Percentiles rank a stretch among this genome's conserved stretches.
phyloP scores from a whole-genome alignment of 495 filamentous ascomycete species.

The Penicillium macrosclerotiorum region DNA sequence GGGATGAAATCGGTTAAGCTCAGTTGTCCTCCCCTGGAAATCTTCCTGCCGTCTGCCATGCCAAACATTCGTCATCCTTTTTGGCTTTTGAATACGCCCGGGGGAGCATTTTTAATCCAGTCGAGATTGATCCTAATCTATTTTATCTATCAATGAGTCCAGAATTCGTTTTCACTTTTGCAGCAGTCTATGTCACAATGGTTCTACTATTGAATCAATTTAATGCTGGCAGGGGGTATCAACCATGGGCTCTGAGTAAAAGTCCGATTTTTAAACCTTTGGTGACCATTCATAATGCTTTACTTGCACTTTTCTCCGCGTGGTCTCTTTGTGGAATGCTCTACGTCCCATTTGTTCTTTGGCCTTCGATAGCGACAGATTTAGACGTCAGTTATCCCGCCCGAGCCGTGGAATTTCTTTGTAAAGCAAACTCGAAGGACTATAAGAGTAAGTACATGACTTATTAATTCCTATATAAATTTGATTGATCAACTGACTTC shows the following conservation, averaged over 20 bases:
- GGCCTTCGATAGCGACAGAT: not conserved
- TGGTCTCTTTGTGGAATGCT: slow-evolving; percentile 10
- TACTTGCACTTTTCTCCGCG: slow-evolving; percentile 12
- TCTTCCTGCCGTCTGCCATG: slow-evolving; percentile 5
- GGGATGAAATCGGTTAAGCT: not conserved
- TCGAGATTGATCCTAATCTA: slow-evolving; percentile 1
- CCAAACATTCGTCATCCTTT: not conserved
- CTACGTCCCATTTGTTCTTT: not conserved
- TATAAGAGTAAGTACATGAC: slow-evolving; percentile 6
- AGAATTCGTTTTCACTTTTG: slow-evolving; percentile 12
- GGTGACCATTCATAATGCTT: slow-evolving; percentile 9
- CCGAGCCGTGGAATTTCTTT: slow-evolving; percentile 13
- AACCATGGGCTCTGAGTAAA: slow-evolving; percentile 16
- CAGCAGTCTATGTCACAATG: slow-evolving; percentile 3
- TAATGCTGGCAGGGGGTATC: slow-evolving; percentile 10
- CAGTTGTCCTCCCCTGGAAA: not conserved
- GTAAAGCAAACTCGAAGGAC: slow-evolving; percentile 5
- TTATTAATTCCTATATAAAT: not conserved
- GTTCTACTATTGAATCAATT: slow-evolving; percentile 14
- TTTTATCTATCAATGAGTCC: slow-evolving; percentile 2
- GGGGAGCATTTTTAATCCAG: not conserved
- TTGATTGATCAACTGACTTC: not conserved
- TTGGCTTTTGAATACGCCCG: not conserved
- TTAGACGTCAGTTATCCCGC: slow-evolving; percentile 1
- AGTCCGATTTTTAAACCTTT: slow-evolving; percentile 5